These are phyloP conservation scores for Nyctanthes arbortristis DNA, from an alignment of 257 asterid species.

Conservation along the genomic window DNA sequence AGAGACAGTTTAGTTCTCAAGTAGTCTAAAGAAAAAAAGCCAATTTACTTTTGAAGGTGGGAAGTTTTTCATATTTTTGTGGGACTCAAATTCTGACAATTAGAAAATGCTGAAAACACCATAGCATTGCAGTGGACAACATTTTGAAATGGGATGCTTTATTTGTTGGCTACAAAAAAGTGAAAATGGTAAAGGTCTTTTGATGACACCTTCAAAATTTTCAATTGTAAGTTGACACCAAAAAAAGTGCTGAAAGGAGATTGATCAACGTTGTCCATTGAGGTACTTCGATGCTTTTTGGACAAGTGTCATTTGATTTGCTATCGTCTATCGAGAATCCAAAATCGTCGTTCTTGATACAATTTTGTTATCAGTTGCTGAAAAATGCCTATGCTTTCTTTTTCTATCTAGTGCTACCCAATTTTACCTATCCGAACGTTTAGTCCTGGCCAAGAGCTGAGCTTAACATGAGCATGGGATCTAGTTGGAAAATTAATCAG, in stretches of 20 bases:
- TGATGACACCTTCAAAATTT: constrained; percentile 35
- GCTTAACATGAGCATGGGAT: not conserved
- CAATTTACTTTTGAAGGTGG: constrained; percentile 38
- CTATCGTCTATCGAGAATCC: not conserved
- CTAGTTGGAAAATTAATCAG: not conserved
- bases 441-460: not conserved
- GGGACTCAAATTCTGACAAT: constrained; percentile 52
- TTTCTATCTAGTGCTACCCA: not conserved
- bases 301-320: constrained; percentile 27
- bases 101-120: constrained; percentile 37
- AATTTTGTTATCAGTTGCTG: not conserved
- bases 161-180: constrained; percentile 33
- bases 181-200: constrained; percentile 32
- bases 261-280: constrained; percentile 20
- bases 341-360: not conserved
- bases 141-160: constrained; percentile 33
- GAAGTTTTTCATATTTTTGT: constrained; percentile 37
- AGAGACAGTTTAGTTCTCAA: constrained; percentile 28
- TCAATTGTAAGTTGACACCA: constrained; percentile 17
- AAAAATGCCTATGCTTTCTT: no score
- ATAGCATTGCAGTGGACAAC: constrained; percentile 29
- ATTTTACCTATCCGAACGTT: no score
- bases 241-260: constrained; percentile 1
- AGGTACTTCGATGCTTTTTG: constrained; percentile 15
- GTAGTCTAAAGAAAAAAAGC: constrained; percentile 36